Evolutionary conservation across 306 rosid genomes (phyloP), one percentile per base, ranked within the genome.

Genomic region (Echinosophora koreensis): DNA sequence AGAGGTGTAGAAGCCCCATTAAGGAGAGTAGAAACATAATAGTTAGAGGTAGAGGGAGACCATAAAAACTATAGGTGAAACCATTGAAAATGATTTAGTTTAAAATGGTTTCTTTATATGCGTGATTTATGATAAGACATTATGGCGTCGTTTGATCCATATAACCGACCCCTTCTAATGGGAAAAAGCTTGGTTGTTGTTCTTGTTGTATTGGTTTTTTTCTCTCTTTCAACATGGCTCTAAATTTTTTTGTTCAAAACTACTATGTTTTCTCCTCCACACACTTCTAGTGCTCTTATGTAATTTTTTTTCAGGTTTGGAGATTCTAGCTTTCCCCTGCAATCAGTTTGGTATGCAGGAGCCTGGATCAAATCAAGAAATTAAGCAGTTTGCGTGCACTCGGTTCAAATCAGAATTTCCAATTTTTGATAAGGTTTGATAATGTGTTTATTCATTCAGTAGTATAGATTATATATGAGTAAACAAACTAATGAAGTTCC

Each of bases 341-440:
- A 95, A 95, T 87, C 99, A 95, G 82, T 95, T 95, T 85, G 99
- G 99, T 28, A 88, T 92, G 79, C 98, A 95, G 83, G 99, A 95
- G 76, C 99, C 99, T 5, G 99, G 97, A 66, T 85, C 97, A 72
- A 95, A 92, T 72, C 76, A 89, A n/a, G 93, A 95, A 54, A 95
- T 95, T 87, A 95, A 95, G 89, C 87, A 95, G 82, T 89, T 95
- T 80, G 98, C 96, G 73, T 95, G 99, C 85, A 90, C 99, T 42
- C 89, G 91, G 66, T 95, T 82, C 73, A 95, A 95, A 88, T 97
- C 98, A 14, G 99, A 95, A 81, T 95, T 86, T 88, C 97, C 98
- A 3, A 92, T 96, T 69, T 96, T 96, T 77, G 96, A 96, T 46
- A 96, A 96, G 99, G 99, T 96, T 60, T 69, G 76, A 72, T 63